These are phyloP conservation scores for Xerophyta viscosa DNA, from an alignment of 106 monocot species.

Conservation along the genomic window DNA sequence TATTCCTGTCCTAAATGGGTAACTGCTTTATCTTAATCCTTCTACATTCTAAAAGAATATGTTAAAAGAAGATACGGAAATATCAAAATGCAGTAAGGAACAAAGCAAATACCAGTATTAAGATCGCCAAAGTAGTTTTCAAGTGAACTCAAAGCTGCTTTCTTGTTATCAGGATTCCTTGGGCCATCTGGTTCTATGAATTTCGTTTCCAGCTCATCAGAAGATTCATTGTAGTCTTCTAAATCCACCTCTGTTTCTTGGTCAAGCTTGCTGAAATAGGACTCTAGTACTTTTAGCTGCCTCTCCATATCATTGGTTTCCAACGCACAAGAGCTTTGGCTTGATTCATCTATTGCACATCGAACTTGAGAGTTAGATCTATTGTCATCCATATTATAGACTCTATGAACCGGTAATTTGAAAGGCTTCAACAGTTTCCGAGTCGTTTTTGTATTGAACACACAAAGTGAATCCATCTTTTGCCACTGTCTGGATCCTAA, in stretches of 20 bases:
- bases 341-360: constrained; percentile 2
- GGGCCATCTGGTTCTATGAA: too few species aligned
- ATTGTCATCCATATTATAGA: constrained; percentile 1
- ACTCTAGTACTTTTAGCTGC: constrained; percentile 43
- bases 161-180: constrained; percentile 3
- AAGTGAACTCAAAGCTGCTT: constrained; percentile 23
- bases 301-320: constrained; percentile 8
- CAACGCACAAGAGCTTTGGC: background rate
- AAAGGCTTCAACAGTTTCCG: constrained; percentile 1
- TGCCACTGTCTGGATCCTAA: background rate
- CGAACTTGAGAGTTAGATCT: constrained; percentile 8
- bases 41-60: too few species aligned
- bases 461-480: constrained; percentile 2
- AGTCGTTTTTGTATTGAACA: background rate
- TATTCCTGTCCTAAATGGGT: too few species aligned
- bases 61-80: too few species aligned
- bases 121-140: constrained; percentile 32
- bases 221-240: constrained; percentile 4
- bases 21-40: too few species aligned
- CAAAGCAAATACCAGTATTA: constrained; percentile 21
- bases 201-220: constrained; percentile 7
- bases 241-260: constrained; percentile 7
- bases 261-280: constrained; percentile 52
- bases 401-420: constrained; percentile 1
- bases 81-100: too few species aligned